Evolutionary conservation across 345 rosid genomes (phyloP).

Genomic region (Raphanus raphanistrum): DNA sequence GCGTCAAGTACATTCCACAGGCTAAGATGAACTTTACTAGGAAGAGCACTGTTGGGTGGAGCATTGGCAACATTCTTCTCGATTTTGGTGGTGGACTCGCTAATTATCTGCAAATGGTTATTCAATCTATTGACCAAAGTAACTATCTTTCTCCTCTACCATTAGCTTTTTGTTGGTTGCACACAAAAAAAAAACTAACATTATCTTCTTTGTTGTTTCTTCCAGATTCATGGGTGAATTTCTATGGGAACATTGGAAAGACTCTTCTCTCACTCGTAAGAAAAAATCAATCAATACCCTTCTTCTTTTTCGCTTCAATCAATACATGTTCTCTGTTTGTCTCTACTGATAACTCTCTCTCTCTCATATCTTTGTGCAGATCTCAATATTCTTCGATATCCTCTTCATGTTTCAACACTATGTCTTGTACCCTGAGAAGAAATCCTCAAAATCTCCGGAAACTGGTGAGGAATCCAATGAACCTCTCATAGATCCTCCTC

Average conservation of each 20-base stretch:
- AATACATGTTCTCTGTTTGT: neutral
- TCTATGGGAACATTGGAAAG: constrained; percentile 94
- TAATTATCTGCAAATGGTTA: constrained; percentile 67
- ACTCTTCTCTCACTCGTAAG: constrained; percentile 78
- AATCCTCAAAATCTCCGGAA: constrained; percentile 32
- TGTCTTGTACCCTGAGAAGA: constrained; percentile 63
- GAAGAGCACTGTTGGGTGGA: constrained; percentile 90
- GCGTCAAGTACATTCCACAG: constrained; percentile 89
- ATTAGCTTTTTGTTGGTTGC: constrained; percentile 9
- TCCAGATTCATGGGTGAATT: constrained; percentile 95
- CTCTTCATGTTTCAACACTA: constrained; percentile 88
- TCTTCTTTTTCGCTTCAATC: no score
- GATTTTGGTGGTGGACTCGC: constrained; percentile 79
- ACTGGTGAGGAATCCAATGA: constrained; percentile 43
- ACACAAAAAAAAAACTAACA: neutral
- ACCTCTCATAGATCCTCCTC: constrained; percentile 54
- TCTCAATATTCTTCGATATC: constrained; percentile 72
- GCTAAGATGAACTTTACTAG: constrained; percentile 75
- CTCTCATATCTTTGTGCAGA: constrained; percentile 44
- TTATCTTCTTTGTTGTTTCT: neutral
- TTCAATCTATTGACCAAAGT: constrained; percentile 90
- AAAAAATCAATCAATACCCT: neutral
- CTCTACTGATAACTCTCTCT: constrained; percentile 5
- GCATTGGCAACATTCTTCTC: constrained; percentile 85
- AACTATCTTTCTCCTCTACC: constrained; percentile 23